These are phyloP conservation scores for Arachis stenosperma DNA, from an alignment of 306 rosid species.

Conservation along the genomic window DNA sequence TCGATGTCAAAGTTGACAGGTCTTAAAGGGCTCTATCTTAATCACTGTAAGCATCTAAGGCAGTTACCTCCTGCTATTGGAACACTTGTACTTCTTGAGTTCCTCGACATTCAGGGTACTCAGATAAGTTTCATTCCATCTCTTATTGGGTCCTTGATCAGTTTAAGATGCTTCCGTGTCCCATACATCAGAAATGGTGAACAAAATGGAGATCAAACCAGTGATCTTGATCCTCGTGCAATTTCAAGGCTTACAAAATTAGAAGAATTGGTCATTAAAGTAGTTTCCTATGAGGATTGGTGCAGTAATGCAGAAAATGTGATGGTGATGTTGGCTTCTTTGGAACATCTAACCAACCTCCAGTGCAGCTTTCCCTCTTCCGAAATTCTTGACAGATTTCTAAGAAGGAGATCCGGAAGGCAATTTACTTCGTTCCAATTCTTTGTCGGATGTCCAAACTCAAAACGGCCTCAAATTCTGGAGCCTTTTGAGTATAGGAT, in stretches of 20 bases:
- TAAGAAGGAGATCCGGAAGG: neutral
- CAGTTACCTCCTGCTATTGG: constrained; percentile 8
- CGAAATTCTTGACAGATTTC: constrained; percentile 20
- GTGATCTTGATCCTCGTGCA: neutral
- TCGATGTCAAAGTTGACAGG: constrained; percentile 27
- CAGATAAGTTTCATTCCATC: constrained; percentile 17
- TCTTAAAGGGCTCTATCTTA: constrained; percentile 28
- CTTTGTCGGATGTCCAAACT: constrained; percentile 34
- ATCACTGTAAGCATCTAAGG: neutral
- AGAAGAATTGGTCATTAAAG: constrained; percentile 45
- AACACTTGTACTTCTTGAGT: constrained; percentile 36
- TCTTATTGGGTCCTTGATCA: constrained; percentile 5
- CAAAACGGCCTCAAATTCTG: constrained; percentile 24
- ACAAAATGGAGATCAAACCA: neutral
- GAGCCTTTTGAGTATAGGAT: constrained; percentile 38
- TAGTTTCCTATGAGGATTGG: constrained; percentile 11
- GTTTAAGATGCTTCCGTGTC: constrained; percentile 35
- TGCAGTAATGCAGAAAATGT: constrained; percentile 8
- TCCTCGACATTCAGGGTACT: constrained; percentile 41
- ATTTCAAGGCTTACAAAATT: constrained; percentile 30
- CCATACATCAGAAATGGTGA: constrained; percentile 8
- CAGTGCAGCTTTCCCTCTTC: constrained; percentile 29
- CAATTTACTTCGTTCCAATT: constrained; percentile 36
- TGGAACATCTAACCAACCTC: constrained; percentile 37
- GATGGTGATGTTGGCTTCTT: constrained; percentile 27